Evolutionary conservation across 768 basidiomycete genomes (phyloP).

Genomic region (Russula abietina): DNA sequence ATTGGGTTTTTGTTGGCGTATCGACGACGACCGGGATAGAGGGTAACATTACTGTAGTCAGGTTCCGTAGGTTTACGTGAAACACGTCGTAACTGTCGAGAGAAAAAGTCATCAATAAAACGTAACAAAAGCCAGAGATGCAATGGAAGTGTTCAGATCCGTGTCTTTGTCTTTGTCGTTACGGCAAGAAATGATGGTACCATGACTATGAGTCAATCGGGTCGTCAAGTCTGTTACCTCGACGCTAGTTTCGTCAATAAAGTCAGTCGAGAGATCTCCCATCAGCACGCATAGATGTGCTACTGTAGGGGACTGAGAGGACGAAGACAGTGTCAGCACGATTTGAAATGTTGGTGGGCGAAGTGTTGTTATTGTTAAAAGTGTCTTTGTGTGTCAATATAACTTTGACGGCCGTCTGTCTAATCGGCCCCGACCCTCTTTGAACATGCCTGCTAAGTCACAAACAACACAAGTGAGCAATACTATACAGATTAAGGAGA

Average conservation of each 20-base stretch:
- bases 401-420: neutral
- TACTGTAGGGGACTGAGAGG: neutral
- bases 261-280: neutral
- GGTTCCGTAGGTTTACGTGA: neutral
- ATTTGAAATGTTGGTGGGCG: neutral
- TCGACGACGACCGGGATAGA: slow-evolving; percentile 5
- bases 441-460: neutral
- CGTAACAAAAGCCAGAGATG: slow-evolving; percentile 14
- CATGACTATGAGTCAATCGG: neutral
- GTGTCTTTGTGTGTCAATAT: neutral
- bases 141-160: neutral
- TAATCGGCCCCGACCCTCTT: too few species aligned
- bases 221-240: neutral
- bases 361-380: neutral
- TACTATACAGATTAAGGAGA: neutral
- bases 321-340: neutral
- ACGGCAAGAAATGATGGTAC: neutral
- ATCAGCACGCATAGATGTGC: neutral
- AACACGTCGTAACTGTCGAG: too few species aligned
- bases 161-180: neutral
- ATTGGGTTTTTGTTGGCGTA: neutral
- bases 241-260: neutral
- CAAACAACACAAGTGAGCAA: neutral
- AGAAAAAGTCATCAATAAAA: too few species aligned
- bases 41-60: too few species aligned